Conservation (phyloP, 495 filamentous ascomycete genomes). For the Hyaloscypha finlandica region DNA sequence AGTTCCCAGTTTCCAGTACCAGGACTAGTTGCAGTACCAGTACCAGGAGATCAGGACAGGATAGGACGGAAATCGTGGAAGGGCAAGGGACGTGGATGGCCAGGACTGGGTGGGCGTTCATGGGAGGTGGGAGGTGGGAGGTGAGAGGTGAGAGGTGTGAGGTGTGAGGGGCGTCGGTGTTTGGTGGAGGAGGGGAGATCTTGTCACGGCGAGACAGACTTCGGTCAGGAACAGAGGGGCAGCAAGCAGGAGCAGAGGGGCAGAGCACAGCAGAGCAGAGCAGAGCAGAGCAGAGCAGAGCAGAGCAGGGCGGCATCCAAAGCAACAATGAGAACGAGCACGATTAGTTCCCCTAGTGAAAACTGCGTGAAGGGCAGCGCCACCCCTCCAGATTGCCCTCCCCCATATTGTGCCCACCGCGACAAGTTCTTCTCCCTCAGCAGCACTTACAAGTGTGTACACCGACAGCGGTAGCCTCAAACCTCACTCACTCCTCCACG, state of each 20-base stretch:
- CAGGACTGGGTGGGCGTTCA: not conserved
- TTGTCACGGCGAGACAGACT: not conserved
- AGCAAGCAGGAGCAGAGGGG: not conserved
- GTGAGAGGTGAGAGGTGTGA: not conserved
- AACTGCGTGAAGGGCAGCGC: too few species aligned
- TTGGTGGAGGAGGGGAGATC: not conserved
- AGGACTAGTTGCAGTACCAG: not conserved
- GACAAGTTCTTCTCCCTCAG: too few species aligned
- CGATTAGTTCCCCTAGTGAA: too few species aligned
- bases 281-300: not conserved
- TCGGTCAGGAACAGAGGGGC: too few species aligned
- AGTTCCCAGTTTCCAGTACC: too few species aligned
- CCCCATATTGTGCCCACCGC: too few species aligned
- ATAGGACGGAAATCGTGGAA: not conserved
- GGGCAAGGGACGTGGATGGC: not conserved
- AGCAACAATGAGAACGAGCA: too few species aligned
- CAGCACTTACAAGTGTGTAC: too few species aligned
- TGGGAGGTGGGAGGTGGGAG: not conserved
- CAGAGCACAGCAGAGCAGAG: not conserved
- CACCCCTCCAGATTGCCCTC: too few species aligned
- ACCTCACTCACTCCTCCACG: not conserved
- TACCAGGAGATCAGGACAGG: not conserved
- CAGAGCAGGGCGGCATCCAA: too few species aligned
- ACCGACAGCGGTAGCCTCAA: too few species aligned
- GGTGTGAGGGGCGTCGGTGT: not conserved